Base-by-base conservation (phyloP, 345 rosid genomes). In the Arabis hirsuta region DNA sequence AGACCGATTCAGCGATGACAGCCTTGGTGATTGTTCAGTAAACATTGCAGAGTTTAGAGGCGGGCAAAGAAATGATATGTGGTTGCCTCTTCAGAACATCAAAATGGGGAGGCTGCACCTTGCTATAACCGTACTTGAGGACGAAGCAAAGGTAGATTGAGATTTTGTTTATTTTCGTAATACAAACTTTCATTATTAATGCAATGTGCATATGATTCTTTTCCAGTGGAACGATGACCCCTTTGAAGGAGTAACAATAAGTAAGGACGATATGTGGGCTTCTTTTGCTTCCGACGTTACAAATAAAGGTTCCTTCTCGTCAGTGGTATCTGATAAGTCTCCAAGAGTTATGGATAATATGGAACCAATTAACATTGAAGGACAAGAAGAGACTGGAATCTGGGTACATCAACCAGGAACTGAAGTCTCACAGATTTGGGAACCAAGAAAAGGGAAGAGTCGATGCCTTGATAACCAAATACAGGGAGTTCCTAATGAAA, bases 321-420 rank as follows among this genome's bases (percentile, higher is more conserved):
- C 88, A 44, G 51, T 45, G 13, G 64, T 85, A 4, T 71, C 84
- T 9, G 82, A 73, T 14, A 86, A 83, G 77, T 80, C 93, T 43
- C 77, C 83, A 27, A 76, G 72, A 64, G 81, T 84, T 61, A 66
- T 50, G 10, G 96, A 89, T 76, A 82, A 73, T 80, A 80, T 85
- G 46, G 93, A 91, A 75, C 87, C 99, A n/a, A 84, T 95, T 39
- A 80, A 84, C 70, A 74, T 91, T 55, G 90, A 82, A 78, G 97
- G 99, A 72, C 88, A 82, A 77, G 54, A 65, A 31, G 84, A 80
- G 79, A 87, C 86, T n/a, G 99, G 95, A 53, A 75, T 91, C 20
- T 95, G 97, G 99, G 78, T 88, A 32, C 88, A 88, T 80, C 92
- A 81, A 68, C 98, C 97, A 2, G 97, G 98, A 73, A 83, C 80